Evolutionary conservation across 2,329 filamentous ascomycete species (phyloP).

Genomic region (Colletotrichum theobromicola): DNA sequence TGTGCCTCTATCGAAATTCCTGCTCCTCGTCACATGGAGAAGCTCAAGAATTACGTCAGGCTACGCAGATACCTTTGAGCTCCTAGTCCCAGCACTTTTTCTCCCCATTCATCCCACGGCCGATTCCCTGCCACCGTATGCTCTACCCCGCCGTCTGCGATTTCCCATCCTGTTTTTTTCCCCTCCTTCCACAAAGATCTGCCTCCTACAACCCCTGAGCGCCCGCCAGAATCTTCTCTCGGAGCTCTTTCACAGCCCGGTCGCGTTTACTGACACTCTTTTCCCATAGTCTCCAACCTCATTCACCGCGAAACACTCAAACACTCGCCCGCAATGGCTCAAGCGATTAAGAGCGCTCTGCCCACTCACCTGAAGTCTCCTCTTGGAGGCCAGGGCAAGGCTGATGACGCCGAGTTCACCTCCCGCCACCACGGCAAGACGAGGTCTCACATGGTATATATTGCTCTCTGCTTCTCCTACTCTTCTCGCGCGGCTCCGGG

Average conservation of each 20-base stretch:
- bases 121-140: constrained; percentile 10
- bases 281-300: neutral
- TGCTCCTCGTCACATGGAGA: constrained; percentile 5
- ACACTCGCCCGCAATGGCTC: constrained; percentile 64
- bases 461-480: neutral
- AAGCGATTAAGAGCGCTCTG: constrained; percentile 74
- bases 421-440: constrained; percentile 83
- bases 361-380: constrained; percentile 80
- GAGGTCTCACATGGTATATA: constrained; percentile 82
- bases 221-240: neutral
- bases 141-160: constrained; percentile 15
- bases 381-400: constrained; percentile 39
- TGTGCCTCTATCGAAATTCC: neutral
- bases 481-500: constrained; percentile 12
- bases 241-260: neutral
- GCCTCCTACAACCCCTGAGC: neutral
- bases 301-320: neutral
- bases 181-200: neutral
- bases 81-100: constrained; percentile 2
- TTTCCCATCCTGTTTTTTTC: neutral
- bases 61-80: constrained; percentile 12
- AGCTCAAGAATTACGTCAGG: constrained; percentile 24
- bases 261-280: neutral
- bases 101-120: neutral
- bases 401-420: constrained; percentile 55